Conservation (phyloP, 2,329 filamentous ascomycete genomes). For the Zymoseptoria crescenta region DNA sequence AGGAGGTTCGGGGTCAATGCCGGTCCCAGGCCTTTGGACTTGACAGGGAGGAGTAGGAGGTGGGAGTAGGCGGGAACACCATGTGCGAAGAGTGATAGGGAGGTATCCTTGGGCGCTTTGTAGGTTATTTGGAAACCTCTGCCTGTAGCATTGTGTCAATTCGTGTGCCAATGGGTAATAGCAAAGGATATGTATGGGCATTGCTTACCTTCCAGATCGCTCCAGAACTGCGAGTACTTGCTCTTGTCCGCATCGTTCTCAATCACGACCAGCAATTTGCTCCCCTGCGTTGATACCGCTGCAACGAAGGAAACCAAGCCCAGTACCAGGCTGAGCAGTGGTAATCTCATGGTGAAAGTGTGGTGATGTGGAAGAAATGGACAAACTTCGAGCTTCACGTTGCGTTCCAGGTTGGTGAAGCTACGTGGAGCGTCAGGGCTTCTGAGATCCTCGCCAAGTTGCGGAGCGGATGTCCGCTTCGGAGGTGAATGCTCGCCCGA, state of each 20-base stretch:
- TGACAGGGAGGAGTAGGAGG: slow-evolving; percentile 77
- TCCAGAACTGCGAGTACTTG: slow-evolving; percentile 73
- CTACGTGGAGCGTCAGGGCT: slow-evolving; percentile 3
- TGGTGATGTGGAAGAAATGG: slow-evolving; percentile 31
- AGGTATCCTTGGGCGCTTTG: slow-evolving; percentile 73
- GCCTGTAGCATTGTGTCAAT: slow-evolving; percentile 42
- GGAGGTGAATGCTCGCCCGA: not conserved
- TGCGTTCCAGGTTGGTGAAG: slow-evolving; percentile 6
- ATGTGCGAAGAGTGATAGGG: slow-evolving; percentile 70
- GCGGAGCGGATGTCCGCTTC: not conserved
- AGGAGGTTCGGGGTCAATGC: slow-evolving; percentile 77
- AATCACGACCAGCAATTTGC: slow-evolving; percentile 74
- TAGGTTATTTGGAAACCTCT: slow-evolving; percentile 76
- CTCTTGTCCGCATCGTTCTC: slow-evolving; percentile 76
- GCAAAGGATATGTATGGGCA: not conserved
- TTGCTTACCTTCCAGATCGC: slow-evolving; percentile 58
- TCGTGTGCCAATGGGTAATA: not conserved
- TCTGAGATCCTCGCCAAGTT: not conserved
- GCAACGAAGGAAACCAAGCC: slow-evolving; percentile 59
- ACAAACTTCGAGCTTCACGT: slow-evolving; percentile 2
- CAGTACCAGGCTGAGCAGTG: slow-evolving; percentile 47
- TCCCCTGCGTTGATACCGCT: slow-evolving; percentile 71
- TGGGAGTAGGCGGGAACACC: slow-evolving; percentile 90
- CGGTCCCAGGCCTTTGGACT: slow-evolving; percentile 87
- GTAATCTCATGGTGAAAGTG: slow-evolving; percentile 25